Base-by-base conservation (phyloP, 768 basidiomycete species). In the Tricholomella constricta region DNA sequence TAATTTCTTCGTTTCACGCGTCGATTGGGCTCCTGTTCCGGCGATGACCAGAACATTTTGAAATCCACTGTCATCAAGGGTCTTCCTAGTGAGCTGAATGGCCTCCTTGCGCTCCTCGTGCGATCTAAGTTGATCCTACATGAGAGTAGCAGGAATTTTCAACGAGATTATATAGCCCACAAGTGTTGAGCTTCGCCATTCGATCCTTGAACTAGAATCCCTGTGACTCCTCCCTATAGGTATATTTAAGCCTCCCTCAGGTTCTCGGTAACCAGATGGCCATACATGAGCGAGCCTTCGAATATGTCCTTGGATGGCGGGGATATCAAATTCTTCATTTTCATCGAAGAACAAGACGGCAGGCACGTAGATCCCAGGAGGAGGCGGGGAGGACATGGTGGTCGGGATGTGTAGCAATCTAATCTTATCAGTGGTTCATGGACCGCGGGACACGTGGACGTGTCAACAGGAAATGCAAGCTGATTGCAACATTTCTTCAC, bases 11-110 rank as follows among this genome's bases (percentile, higher is more conserved):
- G 90, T 92, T 67, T 91, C 89, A 15, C 84, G 77, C 0, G 89
- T 85, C 2, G 89, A 90, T 55, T 85, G 88, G 1, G 86, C 88
- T 1, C 93, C 93, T 4, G 91, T 92, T 1, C 93, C 93, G 5
- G 88, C 92, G 54, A 94, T 83, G 37, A 94, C 78, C 12, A 87
- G 68, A 35, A 84, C 79, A 35, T 86, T 71, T 43, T 78, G 66
- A 68, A 88, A 89, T 2, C 88, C 88, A 55, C 85, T 83, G 48
- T 80, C 75, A 65, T 93, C 83, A 10, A 94, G 78, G 1, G 88
- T 90, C 48, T 83, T 68, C 20, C 91, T 79, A 1, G 89, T 88
- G 35, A 88, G 65, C 17, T 69, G 64, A 59, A 92, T 89, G 9
- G 82, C 78, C 15, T 73, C 65, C 56, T 81, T 84, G 49, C 88